These are phyloP conservation scores for Tardiomyces digboiensis DNA, from an alignment of 1,139 yeast genomes.

Conservation along the genomic window DNA sequence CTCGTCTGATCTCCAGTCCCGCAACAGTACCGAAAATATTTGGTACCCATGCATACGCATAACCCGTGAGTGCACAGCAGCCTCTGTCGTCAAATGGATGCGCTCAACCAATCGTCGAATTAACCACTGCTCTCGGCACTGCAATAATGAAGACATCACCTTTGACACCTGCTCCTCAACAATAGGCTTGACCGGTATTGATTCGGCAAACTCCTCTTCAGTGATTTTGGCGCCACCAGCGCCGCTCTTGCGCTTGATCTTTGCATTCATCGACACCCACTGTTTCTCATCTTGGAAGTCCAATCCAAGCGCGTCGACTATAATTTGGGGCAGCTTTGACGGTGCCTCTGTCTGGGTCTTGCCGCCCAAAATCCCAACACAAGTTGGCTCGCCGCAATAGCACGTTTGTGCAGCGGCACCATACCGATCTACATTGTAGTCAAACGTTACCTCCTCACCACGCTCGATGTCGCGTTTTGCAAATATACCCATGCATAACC, in stretches of 20 bases:
- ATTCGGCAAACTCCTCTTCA: slow-evolving; percentile 51
- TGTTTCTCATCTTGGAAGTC: slow-evolving; percentile 38
- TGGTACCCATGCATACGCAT: slow-evolving; percentile 84
- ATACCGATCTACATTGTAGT: slow-evolving; percentile 92
- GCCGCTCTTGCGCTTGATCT: slow-evolving; percentile 33
- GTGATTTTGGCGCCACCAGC: slow-evolving; percentile 33
- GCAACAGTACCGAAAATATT: slow-evolving; percentile 55
- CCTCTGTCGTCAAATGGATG: slow-evolving; percentile 46
- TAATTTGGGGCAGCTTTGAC: slow-evolving; percentile 67
- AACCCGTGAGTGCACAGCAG: slow-evolving; percentile 46
- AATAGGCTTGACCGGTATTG: slow-evolving; percentile 47
- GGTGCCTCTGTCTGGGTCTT: slow-evolving; percentile 94
- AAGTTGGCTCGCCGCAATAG: slow-evolving; percentile 87
- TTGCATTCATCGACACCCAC: slow-evolving; percentile 33
- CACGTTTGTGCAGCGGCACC: slow-evolving; percentile 95
- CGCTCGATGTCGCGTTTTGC: slow-evolving; percentile 60
- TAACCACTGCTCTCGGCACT: slow-evolving; percentile 61
- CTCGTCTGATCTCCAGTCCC: slow-evolving; percentile 32
- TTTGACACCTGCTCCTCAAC: slow-evolving; percentile 48
- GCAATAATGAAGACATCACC: slow-evolving; percentile 76
- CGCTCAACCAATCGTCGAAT: slow-evolving; percentile 60
- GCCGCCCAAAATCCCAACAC: slow-evolving; percentile 92
- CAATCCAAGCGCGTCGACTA: slow-evolving; percentile 82
- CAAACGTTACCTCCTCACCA: slow-evolving; percentile 93
- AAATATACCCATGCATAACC: slow-evolving; percentile 89